phyloP scores from a whole-genome alignment of 495 filamentous ascomycete species.

The Lasiosphaeria ovina region DNA sequence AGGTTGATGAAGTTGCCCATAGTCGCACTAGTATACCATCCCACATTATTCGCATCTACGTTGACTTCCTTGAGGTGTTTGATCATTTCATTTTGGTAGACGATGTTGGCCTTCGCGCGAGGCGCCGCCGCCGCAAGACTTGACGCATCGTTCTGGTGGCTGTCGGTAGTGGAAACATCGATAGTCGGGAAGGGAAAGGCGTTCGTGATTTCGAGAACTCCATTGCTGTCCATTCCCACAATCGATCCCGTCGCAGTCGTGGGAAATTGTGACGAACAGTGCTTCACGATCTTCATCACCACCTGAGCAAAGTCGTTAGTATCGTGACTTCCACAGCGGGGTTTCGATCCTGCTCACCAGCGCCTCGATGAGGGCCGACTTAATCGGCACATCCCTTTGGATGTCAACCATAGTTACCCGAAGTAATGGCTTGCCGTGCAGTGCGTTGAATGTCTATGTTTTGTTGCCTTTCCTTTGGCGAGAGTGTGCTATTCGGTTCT shows the following conservation, averaged over 20 bases:
- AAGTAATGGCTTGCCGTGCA: slow-evolving; percentile 9
- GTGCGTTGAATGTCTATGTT: slow-evolving; percentile 8
- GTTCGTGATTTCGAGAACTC: slow-evolving; percentile 87
- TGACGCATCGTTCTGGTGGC: slow-evolving; percentile 76
- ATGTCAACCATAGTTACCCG: slow-evolving; percentile 41
- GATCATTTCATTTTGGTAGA: slow-evolving; percentile 97
- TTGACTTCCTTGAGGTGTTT: slow-evolving; percentile 94
- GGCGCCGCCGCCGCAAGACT: slow-evolving; percentile 84
- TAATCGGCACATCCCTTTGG: slow-evolving; percentile 61
- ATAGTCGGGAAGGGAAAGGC: slow-evolving; percentile 89
- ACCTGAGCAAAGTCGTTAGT: slow-evolving; percentile 54
- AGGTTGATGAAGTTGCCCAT: slow-evolving; percentile 97
- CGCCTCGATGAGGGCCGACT: slow-evolving; percentile 81
- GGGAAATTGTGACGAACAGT: slow-evolving; percentile 82
- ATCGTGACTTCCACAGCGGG: slow-evolving; percentile 22
- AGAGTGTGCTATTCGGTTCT: background rate
- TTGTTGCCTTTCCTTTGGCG: background rate
- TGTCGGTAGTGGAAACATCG: slow-evolving; percentile 67
- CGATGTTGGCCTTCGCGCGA: slow-evolving; percentile 80
- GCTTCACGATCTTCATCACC: slow-evolving; percentile 95
- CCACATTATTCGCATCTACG: slow-evolving; percentile 95
- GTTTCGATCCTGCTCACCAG: slow-evolving; percentile 52
- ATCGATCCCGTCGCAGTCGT: slow-evolving; percentile 85
- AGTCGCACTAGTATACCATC: slow-evolving; percentile 98
- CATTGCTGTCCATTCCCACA: slow-evolving; percentile 87